phyloP scores from a whole-genome alignment of 2,329 filamentous ascomycete species.

The Geoglossum cookeanum region DNA sequence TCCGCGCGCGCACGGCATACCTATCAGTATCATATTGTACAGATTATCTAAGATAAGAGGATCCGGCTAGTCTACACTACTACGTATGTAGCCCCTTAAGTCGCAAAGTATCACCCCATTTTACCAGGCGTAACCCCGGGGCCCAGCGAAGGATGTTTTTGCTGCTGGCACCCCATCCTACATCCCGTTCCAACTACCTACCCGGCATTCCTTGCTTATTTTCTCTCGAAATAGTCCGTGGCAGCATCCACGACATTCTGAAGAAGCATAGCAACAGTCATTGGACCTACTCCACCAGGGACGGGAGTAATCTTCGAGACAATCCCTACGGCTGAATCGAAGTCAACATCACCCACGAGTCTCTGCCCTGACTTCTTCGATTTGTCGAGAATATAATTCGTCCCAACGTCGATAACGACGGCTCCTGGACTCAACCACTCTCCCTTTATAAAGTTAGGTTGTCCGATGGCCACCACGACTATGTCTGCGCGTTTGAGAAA shows the following conservation, averaged over 20 bases:
- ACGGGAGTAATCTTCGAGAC: slow-evolving; percentile 91
- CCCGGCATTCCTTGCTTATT: slow-evolving; percentile 32
- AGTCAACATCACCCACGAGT: slow-evolving; percentile 90
- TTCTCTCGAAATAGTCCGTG: slow-evolving; percentile 59
- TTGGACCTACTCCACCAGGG: slow-evolving; percentile 88
- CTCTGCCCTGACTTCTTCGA: slow-evolving; percentile 84
- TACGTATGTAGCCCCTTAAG: no score
- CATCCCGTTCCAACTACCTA: no score
- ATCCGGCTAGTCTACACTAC: no score
- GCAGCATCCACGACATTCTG: slow-evolving; percentile 88
- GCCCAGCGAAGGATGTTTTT: no score
- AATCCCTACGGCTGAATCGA: slow-evolving; percentile 61
- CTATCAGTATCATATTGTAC: no score
- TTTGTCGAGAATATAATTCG: slow-evolving; percentile 80
- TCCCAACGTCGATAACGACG: slow-evolving; percentile 96
- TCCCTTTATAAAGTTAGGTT: slow-evolving; percentile 74
- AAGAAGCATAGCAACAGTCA: slow-evolving; percentile 97
- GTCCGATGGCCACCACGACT: slow-evolving; percentile 78
- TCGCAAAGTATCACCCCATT: no score
- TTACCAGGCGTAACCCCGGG: no score
- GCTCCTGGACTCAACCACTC: slow-evolving; percentile 88
- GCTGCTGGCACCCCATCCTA: no score
- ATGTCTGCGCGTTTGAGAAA: slow-evolving; percentile 75
- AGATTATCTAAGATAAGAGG: no score
- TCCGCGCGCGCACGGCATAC: no score